These are phyloP conservation scores for Tetrahymena elliotti DNA, from an alignment of 73 alveolate genomes.

Conservation along the genomic window DNA sequence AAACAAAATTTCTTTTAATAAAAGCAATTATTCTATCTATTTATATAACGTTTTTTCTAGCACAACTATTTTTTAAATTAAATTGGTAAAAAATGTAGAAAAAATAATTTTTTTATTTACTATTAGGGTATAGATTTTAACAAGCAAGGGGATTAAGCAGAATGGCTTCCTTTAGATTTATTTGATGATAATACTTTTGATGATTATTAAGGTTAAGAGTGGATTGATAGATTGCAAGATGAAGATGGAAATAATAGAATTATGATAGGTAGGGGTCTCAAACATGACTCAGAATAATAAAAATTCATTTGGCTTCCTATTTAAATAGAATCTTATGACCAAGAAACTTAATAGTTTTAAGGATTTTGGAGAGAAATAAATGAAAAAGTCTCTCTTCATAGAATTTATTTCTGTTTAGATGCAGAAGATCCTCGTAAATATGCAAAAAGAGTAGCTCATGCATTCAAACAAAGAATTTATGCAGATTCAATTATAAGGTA, in stretches of 20 bases:
- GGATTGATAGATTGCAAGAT: not conserved
- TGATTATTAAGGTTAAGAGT: not conserved
- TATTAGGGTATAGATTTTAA: constrained; percentile 35
- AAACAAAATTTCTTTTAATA: not conserved
- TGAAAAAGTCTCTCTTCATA: constrained; percentile 33
- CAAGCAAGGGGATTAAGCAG: constrained; percentile 6
- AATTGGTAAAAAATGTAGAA: not conserved
- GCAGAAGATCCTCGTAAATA: constrained; percentile 77
- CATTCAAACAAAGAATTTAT: constrained; percentile 51
- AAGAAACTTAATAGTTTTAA: constrained; percentile 41
- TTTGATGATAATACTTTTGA: constrained; percentile 41
- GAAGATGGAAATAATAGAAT: constrained; percentile 3
- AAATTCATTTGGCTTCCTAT: constrained; percentile 5
- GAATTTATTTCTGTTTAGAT: constrained; percentile 63
- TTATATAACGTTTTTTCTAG: not conserved
- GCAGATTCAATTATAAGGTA: constrained; percentile 66
- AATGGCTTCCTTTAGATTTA: constrained; percentile 29
- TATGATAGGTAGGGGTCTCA: constrained; percentile 7
- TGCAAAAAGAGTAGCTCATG: constrained; percentile 63
- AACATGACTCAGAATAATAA: constrained; percentile 10
- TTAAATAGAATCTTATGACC: not conserved
- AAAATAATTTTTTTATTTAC: not conserved
- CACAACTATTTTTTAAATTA: not conserved
- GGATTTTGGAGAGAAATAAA: constrained; percentile 55
- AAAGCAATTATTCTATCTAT: not conserved